Evolutionary conservation across 1,284 basidiomycete genomes (phyloP).

Genomic region (Trichosporon coremiiforme): DNA sequence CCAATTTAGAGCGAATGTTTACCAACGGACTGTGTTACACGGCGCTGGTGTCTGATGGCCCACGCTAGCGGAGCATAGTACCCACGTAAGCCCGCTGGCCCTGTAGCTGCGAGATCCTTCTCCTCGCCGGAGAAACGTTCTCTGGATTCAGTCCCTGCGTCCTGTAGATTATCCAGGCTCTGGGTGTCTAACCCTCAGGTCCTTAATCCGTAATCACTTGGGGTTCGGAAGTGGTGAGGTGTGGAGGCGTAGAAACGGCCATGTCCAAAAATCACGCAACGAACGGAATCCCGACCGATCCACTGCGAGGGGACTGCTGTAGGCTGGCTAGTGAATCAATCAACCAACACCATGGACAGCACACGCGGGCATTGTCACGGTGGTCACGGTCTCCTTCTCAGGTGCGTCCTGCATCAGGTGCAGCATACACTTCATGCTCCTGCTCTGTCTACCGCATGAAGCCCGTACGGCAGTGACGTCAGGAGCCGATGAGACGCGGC

Average conservation of each 20-base stretch:
- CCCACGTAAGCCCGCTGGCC: constrained; percentile 1
- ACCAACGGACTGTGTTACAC: not conserved
- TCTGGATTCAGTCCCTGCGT: not conserved
- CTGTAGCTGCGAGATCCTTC: not conserved
- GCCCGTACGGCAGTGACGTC: constrained; percentile 4
- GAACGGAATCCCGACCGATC: no score
- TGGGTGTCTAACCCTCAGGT: not conserved
- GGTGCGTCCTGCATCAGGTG: not conserved
- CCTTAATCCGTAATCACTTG: not conserved
- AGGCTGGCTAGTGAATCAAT: no score
- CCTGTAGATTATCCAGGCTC: not conserved
- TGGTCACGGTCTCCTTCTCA: not conserved
- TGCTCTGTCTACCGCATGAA: not conserved
- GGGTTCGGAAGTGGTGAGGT: not conserved
- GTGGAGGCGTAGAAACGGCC: not conserved
- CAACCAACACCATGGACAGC: no score
- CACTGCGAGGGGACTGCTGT: not conserved
- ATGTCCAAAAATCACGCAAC: not conserved
- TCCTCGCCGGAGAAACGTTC: constrained; percentile 2
- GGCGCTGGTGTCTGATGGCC: not conserved
- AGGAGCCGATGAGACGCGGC: not conserved
- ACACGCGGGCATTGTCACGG: not conserved
- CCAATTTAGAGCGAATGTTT: not conserved
- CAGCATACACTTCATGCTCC: not conserved
- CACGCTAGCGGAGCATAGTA: not conserved